Evolutionary conservation across 805 yeast genomes (phyloP).

Genomic region (Cephaloascus fragrans): DNA sequence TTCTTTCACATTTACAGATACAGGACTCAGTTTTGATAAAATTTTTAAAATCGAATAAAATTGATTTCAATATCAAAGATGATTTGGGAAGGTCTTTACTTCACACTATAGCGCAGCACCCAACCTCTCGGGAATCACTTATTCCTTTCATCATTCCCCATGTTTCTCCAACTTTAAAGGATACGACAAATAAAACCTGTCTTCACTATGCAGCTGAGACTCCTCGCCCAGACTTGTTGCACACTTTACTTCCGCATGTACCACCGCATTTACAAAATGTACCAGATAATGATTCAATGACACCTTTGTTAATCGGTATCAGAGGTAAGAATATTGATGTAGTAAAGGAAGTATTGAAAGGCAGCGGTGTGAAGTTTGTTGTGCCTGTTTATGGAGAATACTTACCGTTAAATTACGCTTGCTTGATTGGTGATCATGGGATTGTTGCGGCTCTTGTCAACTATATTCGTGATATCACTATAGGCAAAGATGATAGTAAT

Average conservation of each 20-base stretch:
- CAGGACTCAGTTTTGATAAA: not conserved
- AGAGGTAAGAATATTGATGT: constrained; percentile 48
- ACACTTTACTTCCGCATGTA: constrained; percentile 26
- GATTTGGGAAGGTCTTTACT: too few relatives aligned
- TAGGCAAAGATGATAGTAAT: too few relatives aligned
- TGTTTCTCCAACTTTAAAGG: too few relatives aligned
- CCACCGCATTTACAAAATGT: constrained; percentile 31
- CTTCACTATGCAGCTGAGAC: constrained; percentile 76
- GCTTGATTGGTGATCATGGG: constrained; percentile 69
- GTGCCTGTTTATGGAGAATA: constrained; percentile 43
- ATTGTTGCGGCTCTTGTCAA: constrained; percentile 57
- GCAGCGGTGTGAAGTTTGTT: constrained; percentile 24
- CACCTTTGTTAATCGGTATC: constrained; percentile 77
- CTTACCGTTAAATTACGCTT: constrained; percentile 76
- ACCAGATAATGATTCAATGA: constrained; percentile 65
- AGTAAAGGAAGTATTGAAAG: constrained; percentile 19
- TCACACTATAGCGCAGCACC: too few relatives aligned
- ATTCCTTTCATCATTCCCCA: too few relatives aligned
- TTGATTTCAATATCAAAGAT: not conserved
- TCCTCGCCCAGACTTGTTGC: constrained; percentile 33
- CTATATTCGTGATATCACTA: too few relatives aligned
- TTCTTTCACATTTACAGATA: not conserved
- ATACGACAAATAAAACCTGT: constrained; percentile 70
- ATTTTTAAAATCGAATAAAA: not conserved
- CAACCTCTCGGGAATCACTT: too few relatives aligned